Evolutionary conservation across 1,139 yeast species (phyloP).

Genomic region (Pichia sp.): DNA sequence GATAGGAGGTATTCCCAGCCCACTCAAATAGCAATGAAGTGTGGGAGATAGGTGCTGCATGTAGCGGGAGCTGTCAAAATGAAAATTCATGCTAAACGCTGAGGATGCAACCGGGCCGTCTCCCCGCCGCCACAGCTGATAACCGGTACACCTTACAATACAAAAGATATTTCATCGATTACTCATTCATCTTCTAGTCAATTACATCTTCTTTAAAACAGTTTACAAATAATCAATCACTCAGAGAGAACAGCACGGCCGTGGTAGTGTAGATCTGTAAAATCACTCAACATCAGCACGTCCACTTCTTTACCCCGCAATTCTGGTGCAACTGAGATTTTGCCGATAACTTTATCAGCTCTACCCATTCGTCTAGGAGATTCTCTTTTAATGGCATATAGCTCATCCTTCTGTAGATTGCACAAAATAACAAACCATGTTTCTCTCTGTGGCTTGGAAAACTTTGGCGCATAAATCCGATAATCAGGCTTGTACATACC

Average conservation of each 20-base stretch:
- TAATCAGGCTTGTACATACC: slow-evolving; percentile 50
- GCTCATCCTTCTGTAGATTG: slow-evolving; percentile 38
- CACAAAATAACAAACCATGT: slow-evolving; percentile 81
- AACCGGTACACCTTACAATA: too few relatives aligned
- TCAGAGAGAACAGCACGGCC: neutral
- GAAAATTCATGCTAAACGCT: too few relatives aligned
- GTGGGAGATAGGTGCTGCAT: too few relatives aligned
- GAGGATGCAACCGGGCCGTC: too few relatives aligned
- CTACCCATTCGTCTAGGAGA: slow-evolving; percentile 40
- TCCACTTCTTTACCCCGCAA: slow-evolving; percentile 38
- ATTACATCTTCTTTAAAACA: neutral
- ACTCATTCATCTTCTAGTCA: too few relatives aligned
- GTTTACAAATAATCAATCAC: neutral
- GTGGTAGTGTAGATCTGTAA: slow-evolving; percentile 45
- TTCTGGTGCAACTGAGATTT: slow-evolving; percentile 44
- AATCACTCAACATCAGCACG: slow-evolving; percentile 57
- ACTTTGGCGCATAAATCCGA: slow-evolving; percentile 68
- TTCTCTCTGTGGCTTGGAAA: slow-evolving; percentile 89
- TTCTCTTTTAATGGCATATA: slow-evolving; percentile 59
- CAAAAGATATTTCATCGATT: too few relatives aligned
- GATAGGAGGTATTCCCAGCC: too few relatives aligned
- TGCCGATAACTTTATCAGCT: slow-evolving; percentile 36
- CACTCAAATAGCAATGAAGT: too few relatives aligned
- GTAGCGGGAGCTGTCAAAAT: too few relatives aligned
- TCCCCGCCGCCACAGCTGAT: too few relatives aligned